Base-by-base conservation (phyloP, 2,329 filamentous ascomycete genomes). In the Nothomitra cinnamomea region DNA sequence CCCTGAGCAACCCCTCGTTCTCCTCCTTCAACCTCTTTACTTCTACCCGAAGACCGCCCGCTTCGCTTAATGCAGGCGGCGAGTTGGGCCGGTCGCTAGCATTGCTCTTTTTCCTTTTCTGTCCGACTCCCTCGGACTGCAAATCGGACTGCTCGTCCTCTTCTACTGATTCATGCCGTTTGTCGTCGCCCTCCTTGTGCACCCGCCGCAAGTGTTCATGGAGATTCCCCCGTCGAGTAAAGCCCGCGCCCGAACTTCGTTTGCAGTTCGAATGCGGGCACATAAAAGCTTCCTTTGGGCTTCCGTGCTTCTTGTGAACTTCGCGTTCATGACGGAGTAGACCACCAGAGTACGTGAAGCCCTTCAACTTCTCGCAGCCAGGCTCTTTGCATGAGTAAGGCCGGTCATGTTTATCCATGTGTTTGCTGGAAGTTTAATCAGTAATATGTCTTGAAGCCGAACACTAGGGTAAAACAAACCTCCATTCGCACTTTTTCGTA, bases 361-460 rank as follows among this genome's bases (percentile, higher is more conserved):
- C 90, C 52, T 86, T 85, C 0, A 95, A 77, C 62, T 95, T 95
- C 62, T 90, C 87, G 67, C 90, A 95, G 38, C 84, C 85, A n/a
- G 79, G 75, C 43, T 83, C 81, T 21, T 72, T 75, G 67, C 90
- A 96, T 62, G 88, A 85, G 65, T 95, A 96, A 1, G 90, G 90
- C 12, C 90, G 78, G 60, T 95, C 88, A 65, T 96, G 90, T 66
- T 95, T 95, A 70, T 96, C 90, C 89, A 95, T 95, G 66, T 96
- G 90, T 70, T 96, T 95, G 65, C 87, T 94, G 59, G 56, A 52
- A 36, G n/a, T 56, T 54, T 47, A 36, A 41, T 28, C 19, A 47
- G 52, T 54, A 12, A 19, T 42, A 10, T 41, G 57, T 6, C 50
- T 56, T 49, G 54, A 21, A 28, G 52, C 21, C 17, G 8, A 51